phyloP scores from a whole-genome alignment of 768 basidiomycete genomes.

The Mycena metata region DNA sequence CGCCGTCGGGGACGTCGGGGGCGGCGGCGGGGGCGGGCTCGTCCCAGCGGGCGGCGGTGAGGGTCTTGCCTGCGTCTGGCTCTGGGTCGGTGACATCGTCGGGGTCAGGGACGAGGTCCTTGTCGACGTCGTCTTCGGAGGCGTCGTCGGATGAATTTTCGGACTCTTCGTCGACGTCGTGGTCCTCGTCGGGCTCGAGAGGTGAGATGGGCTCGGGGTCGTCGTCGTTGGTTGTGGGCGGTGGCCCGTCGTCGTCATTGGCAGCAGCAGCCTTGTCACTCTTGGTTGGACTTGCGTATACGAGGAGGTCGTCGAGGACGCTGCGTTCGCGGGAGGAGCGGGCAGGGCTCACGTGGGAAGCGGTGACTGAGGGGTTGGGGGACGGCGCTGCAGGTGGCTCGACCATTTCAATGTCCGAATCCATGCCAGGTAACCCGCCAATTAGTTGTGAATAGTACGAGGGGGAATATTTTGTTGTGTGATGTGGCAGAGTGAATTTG shows the following conservation, averaged over 20 bases:
- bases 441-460: too few species aligned
- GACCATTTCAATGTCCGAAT: conserved; percentile 48
- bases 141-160: conserved; percentile 38
- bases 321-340: conserved; percentile 18
- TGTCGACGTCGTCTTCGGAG: conserved; percentile 42
- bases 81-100: conserved; percentile 33
- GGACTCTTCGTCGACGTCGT: conserved; percentile 33
- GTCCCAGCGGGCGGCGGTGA: conserved; percentile 13
- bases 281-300: conserved; percentile 37
- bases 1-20: conserved; percentile 4
- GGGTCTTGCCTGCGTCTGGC: conserved; percentile 10
- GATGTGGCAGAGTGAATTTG: conserved; percentile 20
- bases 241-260: conserved; percentile 2
- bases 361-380: not conserved
- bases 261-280: not conserved
- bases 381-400: not conserved
- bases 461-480: conserved; percentile 5
- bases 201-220: not conserved
- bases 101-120: conserved; percentile 33
- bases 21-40: conserved; percentile 18
- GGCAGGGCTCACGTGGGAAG: conserved; percentile 40
- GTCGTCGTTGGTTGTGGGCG: conserved; percentile 29
- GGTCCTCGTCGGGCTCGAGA: conserved; percentile 30
- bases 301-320: conserved; percentile 34
- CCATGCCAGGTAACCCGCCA: conserved; percentile 37